phyloP scores from a whole-genome alignment of 352 stramenopile genomes.

The Phytophthora meadii region DNA sequence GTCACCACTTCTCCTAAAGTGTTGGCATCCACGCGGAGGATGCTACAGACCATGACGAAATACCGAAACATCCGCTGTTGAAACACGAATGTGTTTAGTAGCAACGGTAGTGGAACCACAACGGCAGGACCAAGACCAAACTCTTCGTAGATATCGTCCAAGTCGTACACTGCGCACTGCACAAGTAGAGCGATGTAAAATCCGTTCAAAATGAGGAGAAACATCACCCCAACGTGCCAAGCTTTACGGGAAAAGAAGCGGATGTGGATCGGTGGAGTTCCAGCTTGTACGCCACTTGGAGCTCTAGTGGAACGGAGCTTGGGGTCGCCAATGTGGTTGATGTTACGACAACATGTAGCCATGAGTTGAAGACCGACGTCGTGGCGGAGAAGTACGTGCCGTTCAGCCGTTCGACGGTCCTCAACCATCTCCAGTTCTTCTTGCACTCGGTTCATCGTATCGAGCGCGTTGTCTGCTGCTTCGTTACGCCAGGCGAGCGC shows the following conservation, averaged over 20 bases:
- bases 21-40: constrained; percentile 58
- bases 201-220: constrained; percentile 74
- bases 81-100: constrained; percentile 69
- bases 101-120: constrained; percentile 44
- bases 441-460: constrained; percentile 31
- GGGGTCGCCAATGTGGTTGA: constrained; percentile 12
- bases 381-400: constrained; percentile 22
- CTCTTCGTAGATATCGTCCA: constrained; percentile 42
- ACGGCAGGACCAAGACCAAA: constrained; percentile 36
- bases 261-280: constrained; percentile 23
- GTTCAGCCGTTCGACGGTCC: constrained; percentile 20
- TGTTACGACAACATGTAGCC: constrained; percentile 27
- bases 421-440: constrained; percentile 35
- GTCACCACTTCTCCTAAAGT: constrained; percentile 63
- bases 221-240: constrained; percentile 72
- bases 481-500: constrained; percentile 22
- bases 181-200: constrained; percentile 70
- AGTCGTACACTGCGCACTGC: constrained; percentile 66
- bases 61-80: constrained; percentile 66
- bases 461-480: constrained; percentile 23
- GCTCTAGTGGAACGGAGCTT: constrained; percentile 4
- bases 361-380: constrained; percentile 35
- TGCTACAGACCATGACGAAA: constrained; percentile 67
- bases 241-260: constrained; percentile 69
- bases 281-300: constrained; percentile 13